Percentiles rank a stretch among this genome's conserved stretches.
Evolutionary conservation across 306 rosid species (phyloP).

Genomic region (Macrotyloma uniflorum): DNA sequence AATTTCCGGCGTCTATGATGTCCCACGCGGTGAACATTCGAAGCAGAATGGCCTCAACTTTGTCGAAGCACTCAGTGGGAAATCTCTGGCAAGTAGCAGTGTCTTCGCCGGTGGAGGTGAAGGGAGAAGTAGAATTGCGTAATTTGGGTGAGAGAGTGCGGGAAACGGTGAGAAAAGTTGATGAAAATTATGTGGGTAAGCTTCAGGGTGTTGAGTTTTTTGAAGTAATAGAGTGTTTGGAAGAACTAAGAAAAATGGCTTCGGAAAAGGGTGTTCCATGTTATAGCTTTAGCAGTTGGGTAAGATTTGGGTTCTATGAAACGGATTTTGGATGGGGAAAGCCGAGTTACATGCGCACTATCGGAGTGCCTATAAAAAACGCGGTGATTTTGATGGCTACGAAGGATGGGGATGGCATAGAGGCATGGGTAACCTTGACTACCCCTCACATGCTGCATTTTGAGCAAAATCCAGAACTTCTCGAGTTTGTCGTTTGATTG

Average conservation of each 20-base stretch:
- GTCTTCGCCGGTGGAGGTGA: background rate
- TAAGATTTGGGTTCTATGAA: conserved; percentile 39
- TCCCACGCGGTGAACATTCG: conserved; percentile 36
- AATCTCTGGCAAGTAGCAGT: background rate
- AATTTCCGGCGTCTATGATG: background rate
- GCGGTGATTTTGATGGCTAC: background rate
- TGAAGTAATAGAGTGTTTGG: background rate
- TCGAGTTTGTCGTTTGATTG: background rate
- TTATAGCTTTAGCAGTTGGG: conserved; percentile 35
- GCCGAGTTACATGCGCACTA: conserved; percentile 45
- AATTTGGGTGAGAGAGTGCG: background rate
- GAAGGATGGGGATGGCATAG: conserved; percentile 45
- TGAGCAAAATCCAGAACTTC: conserved; percentile 24
- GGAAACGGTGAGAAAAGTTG: background rate
- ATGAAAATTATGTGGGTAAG: background rate
- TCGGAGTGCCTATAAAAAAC: conserved; percentile 18
- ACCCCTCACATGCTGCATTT: conserved; percentile 44
- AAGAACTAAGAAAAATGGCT: background rate
- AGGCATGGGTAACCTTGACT: conserved; percentile 55
- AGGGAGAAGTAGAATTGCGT: background rate
- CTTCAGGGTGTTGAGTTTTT: background rate
- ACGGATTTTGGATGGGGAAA: conserved; percentile 54
- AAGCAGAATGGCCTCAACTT: background rate
- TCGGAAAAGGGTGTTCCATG: background rate
- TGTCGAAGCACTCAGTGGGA: conserved; percentile 1